Evolutionary conservation across 176 grass and related monocot genomes (phyloP), one percentile per base, ranked within the genome.

Genomic region (Aegilops sharonensis): DNA sequence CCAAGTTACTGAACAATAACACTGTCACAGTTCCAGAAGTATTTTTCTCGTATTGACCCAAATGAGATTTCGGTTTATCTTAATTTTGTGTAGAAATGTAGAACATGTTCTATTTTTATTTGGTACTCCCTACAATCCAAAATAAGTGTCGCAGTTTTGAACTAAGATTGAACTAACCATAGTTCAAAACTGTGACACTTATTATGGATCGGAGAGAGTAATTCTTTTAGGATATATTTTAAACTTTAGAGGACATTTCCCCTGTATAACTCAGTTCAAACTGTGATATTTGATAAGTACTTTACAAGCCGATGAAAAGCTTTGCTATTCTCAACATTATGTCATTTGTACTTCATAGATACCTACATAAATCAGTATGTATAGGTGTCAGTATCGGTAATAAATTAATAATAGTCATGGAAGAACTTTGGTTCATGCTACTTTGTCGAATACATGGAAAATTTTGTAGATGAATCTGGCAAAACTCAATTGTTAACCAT

Each of bases 381-480:
- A 36, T 73, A 37, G 36, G 47, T 68, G 11, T 15, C 68, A 69
- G 30, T 31, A 40, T 80, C 32, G 52, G 11, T 25, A 57, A 24
- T 85, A 74, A 74, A 42, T 14, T 27, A 54, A 54, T 18, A 54
- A 54, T 27, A 52, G 21, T 65, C 31, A 29, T 39, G 24, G 47
- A 83, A 52, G 31, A 39, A 5, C 78, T 78, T 18, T 85, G 54
- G 56, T 83, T 83, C 65, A 27, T 82, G 42, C 20, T 81, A 42
- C 35, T 43, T 31, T 25, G 4, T 34, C 20, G 37, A 48, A 79
- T 30, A 21, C 24, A 34, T 78, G 3, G 6, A 59, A 11, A 39
- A 24, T 18, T 5, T 2, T 76, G 4, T 82, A 63, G 72, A 83
- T 23, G 23, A 18, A 90, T 59, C 59, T 65, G 60, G 42, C 24